Evolutionary conservation across 345 rosid species (phyloP).

Genomic region (Arabis alpina): DNA sequence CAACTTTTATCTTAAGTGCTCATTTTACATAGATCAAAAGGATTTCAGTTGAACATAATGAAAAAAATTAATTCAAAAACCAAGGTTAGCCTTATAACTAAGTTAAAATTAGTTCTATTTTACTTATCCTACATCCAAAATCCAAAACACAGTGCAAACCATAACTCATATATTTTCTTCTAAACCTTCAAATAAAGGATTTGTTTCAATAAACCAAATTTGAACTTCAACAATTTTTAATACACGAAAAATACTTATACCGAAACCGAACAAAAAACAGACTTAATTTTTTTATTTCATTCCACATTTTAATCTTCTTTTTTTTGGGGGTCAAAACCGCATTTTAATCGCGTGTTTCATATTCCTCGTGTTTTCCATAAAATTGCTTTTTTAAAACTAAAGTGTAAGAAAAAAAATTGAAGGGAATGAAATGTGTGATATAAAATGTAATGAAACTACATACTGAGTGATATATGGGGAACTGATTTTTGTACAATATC

Average conservation of each 20-base stretch:
- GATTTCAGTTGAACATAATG: background rate
- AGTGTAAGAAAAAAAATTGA: too few relatives aligned
- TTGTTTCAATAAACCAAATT: background rate
- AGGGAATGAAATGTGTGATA: constrained; percentile 3
- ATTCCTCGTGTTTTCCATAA: background rate
- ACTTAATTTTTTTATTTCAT: background rate
- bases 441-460: constrained; percentile 12
- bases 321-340: background rate
- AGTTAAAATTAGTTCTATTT: too few relatives aligned
- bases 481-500: background rate
- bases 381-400: too few relatives aligned
- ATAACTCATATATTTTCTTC: background rate
- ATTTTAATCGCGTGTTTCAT: constrained; percentile 17
- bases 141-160: background rate
- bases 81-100: too few relatives aligned
- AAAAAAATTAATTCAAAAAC: background rate
- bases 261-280: background rate
- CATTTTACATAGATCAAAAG: background rate
- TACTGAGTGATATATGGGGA: constrained; percentile 1
- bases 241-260: background rate
- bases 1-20: background rate
- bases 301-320: constrained; percentile 7
- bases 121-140: background rate
- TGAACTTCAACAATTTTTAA: background rate
- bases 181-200: background rate